phyloP scores from a whole-genome alignment of 2,329 filamentous ascomycete genomes.

The Aspergillus luchuensis region DNA sequence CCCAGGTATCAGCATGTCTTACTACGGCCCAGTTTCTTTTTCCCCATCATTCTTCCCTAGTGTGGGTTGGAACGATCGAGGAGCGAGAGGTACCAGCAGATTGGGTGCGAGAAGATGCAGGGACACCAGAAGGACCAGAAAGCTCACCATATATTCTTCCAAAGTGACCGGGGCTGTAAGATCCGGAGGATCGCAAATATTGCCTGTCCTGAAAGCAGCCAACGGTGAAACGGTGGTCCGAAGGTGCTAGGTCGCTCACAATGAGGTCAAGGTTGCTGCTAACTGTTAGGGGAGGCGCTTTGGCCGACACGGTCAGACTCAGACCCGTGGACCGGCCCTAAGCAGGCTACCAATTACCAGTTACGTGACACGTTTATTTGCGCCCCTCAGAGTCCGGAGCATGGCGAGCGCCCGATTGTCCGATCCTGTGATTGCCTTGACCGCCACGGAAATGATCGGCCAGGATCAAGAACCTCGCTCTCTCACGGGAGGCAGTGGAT shows the following conservation, averaged over 20 bases:
- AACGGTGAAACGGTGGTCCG: slow-evolving; percentile 20
- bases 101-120: no score
- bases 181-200: slow-evolving; percentile 4
- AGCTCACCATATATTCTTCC: no score
- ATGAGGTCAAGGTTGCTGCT: background rate
- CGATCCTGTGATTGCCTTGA: slow-evolving; percentile 14
- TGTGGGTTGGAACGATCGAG: no score
- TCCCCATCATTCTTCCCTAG: no score
- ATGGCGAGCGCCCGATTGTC: slow-evolving; percentile 10
- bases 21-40: no score
- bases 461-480: slow-evolving; percentile 22
- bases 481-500: background rate
- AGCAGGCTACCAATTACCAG: slow-evolving; percentile 2
- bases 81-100: no score
- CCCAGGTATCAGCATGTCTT: no score
- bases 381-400: slow-evolving; percentile 8
- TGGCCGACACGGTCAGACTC: slow-evolving; percentile 20
- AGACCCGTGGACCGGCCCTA: slow-evolving; percentile 1
- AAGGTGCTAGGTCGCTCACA: slow-evolving; percentile 9
- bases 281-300: slow-evolving; percentile 11
- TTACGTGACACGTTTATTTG: slow-evolving; percentile 19
- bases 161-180: background rate
- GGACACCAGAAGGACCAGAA: background rate
- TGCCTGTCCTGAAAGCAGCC: slow-evolving; percentile 7
- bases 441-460: slow-evolving; percentile 23